These are phyloP conservation scores for Naganishia vaughanmartiniae DNA, from an alignment of 768 basidiomycete genomes.

Conservation along the genomic window DNA sequence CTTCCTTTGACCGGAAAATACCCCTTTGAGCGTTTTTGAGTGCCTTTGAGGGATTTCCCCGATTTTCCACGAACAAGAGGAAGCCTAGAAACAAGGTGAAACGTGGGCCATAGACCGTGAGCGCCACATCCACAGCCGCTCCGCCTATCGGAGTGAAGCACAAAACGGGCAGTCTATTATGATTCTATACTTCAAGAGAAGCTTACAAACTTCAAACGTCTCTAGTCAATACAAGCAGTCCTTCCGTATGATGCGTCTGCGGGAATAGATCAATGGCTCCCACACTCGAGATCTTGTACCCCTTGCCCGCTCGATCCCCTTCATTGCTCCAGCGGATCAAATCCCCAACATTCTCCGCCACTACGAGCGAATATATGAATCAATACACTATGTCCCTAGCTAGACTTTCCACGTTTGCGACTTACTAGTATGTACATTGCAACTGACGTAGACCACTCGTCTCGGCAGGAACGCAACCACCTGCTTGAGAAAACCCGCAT, in stretches of 20 bases:
- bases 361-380: slow-evolving; percentile 47
- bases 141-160: background rate
- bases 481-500: slow-evolving; percentile 68
- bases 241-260: slow-evolving; percentile 55
- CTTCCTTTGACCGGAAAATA: background rate
- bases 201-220: slow-evolving; percentile 9
- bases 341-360: slow-evolving; percentile 29
- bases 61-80: slow-evolving; percentile 10
- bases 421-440: slow-evolving; percentile 77
- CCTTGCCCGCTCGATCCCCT: slow-evolving; percentile 52
- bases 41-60: slow-evolving; percentile 4
- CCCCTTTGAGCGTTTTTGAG: slow-evolving; percentile 17
- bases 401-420: slow-evolving; percentile 51
- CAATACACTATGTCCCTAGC: slow-evolving; percentile 73
- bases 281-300: slow-evolving; percentile 76
- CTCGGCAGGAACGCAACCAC: slow-evolving; percentile 66
- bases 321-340: slow-evolving; percentile 46
- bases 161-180: background rate
- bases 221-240: slow-evolving; percentile 30
- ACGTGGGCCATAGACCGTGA: background rate
- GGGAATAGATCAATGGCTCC: slow-evolving; percentile 93
- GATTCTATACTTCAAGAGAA: background rate
- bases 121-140: too few species aligned
- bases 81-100: background rate
- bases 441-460: slow-evolving; percentile 84